Conservation (phyloP, 768 basidiomycete genomes). For the Serendipita sp. region DNA sequence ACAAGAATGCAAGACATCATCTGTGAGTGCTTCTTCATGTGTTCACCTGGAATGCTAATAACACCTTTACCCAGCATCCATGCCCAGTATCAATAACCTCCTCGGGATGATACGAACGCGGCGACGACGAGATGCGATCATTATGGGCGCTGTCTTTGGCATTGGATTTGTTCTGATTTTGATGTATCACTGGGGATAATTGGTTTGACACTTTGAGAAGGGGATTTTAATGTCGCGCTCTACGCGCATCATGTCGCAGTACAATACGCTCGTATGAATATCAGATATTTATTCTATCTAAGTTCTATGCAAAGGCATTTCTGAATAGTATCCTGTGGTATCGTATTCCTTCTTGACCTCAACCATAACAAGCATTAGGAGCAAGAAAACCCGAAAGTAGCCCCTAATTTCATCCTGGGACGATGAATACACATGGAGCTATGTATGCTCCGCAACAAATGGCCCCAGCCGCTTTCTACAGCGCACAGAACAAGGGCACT, state of each 20-base stretch:
- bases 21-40: slow-evolving; percentile 31
- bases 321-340: no score
- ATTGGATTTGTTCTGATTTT: slow-evolving; percentile 52
- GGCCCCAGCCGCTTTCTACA: slow-evolving; percentile 1
- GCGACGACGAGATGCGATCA: slow-evolving; percentile 74
- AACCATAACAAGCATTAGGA: no score
- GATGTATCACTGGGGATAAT: slow-evolving; percentile 23
- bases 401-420: background rate
- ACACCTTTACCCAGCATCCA: slow-evolving; percentile 35
- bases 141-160: slow-evolving; percentile 80
- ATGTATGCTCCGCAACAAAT: slow-evolving; percentile 1
- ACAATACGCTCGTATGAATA: background rate
- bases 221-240: background rate
- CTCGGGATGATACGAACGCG: slow-evolving; percentile 86
- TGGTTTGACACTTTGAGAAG: background rate
- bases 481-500: slow-evolving; percentile 20
- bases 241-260: background rate
- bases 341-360: background rate
- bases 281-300: background rate
- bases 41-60: slow-evolving; percentile 3
- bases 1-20: slow-evolving; percentile 69
- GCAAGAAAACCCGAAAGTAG: background rate
- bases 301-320: no score
- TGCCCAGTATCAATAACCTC: slow-evolving; percentile 90
- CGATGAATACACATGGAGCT: slow-evolving; percentile 2